Evolutionary conservation across 2,329 filamentous ascomycete species (phyloP).

Genomic region (Fusarium globosum): DNA sequence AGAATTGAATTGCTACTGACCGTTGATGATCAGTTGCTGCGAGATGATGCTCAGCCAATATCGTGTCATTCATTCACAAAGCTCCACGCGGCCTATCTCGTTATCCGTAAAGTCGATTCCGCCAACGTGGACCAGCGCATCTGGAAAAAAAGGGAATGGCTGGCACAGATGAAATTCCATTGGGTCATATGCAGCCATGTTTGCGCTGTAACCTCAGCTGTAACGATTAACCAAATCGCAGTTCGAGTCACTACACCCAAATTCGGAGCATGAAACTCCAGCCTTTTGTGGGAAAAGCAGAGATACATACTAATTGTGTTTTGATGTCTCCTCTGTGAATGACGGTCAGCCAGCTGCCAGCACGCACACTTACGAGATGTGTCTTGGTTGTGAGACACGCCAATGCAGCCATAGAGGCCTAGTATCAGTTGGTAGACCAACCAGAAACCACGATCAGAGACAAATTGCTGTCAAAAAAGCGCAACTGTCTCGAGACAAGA

Average conservation of each 20-base stretch:
- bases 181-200: conserved; percentile 10
- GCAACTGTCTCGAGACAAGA: conserved; percentile 12
- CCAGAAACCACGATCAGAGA: conserved; percentile 5
- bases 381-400: conserved; percentile 27
- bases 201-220: conserved; percentile 10
- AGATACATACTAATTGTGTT: neutral
- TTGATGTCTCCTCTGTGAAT: conserved; percentile 3
- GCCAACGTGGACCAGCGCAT: conserved; percentile 18
- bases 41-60: conserved; percentile 3
- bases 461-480: conserved; percentile 27
- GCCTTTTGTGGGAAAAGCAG: neutral
- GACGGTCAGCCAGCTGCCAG: neutral
- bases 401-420: conserved; percentile 20
- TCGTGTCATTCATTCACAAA: conserved; percentile 8
- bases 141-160: conserved; percentile 12
- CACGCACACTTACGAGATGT: conserved; percentile 16
- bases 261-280: conserved; percentile 28
- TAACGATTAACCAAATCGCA: conserved; percentile 17
- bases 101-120: neutral
- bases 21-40: conserved; percentile 2
- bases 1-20: neutral
- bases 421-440: neutral
- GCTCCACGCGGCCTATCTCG: conserved; percentile 17
- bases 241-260: conserved; percentile 26
- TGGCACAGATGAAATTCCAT: neutral